Conservation (phyloP, 1,139 yeast genomes). For the Protomyces pachydermus region DNA sequence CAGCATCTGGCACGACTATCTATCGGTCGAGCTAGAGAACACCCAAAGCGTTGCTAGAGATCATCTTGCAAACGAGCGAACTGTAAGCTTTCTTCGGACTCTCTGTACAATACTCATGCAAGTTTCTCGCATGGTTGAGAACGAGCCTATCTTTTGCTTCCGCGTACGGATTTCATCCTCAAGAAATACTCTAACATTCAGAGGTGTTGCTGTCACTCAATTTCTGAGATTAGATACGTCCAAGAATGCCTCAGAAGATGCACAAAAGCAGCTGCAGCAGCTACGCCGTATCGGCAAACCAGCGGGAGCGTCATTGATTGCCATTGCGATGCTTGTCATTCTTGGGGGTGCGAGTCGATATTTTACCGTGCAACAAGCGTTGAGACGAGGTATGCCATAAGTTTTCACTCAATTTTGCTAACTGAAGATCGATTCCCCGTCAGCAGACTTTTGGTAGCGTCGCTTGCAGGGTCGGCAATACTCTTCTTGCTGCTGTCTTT, state of each 20-base stretch:
- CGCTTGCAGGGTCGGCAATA: background rate
- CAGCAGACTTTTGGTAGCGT: background rate
- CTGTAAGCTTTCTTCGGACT: background rate
- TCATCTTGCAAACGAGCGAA: constrained; percentile 16
- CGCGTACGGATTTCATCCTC: background rate
- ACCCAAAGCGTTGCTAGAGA: constrained; percentile 19
- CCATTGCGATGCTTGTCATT: constrained; percentile 17
- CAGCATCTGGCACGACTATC: background rate
- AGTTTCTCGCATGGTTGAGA: constrained; percentile 22
- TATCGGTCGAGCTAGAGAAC: constrained; percentile 14
- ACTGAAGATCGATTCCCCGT: background rate
- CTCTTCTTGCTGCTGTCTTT: background rate
- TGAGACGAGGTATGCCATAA: constrained; percentile 2
- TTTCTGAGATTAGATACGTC: constrained; percentile 12
- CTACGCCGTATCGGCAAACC: constrained; percentile 20
- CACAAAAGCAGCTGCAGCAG: background rate
- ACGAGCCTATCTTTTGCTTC: constrained; percentile 18
- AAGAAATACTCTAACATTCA: background rate
- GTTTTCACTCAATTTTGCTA: background rate
- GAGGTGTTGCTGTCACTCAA: constrained; percentile 21
- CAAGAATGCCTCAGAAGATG: background rate
- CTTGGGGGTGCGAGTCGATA: constrained; percentile 8
- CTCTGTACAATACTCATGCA: background rate
- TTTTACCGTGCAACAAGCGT: constrained; percentile 11
- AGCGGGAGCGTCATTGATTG: constrained; percentile 14